Evolutionary conservation across 805 yeast species (phyloP), one percentile per base, ranked within the genome.

Genomic region (Nakazawaea wyomingensis): DNA sequence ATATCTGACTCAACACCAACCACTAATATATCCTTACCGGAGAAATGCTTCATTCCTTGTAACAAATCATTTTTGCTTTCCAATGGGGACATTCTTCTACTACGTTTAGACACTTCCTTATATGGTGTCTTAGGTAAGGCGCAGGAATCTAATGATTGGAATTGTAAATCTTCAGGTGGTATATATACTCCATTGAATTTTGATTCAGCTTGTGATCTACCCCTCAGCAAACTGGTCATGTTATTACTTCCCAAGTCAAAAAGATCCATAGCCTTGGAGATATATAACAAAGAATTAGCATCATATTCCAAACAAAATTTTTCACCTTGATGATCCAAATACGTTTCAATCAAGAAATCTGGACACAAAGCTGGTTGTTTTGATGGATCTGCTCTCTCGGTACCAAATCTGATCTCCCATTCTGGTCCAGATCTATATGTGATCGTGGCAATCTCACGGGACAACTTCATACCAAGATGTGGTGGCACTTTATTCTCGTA

Each of bases 371-470:
- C 96, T 3, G 96, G 96, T 11, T 83, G 76, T 48, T 69, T 71
- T 1, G 78, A 66, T 16, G 88, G 91, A 56, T 87, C 89, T 0
- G 95, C 83, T 47, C 97, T 70, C 53, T 84, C 87, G 44, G 95
- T 77, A 4, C 96, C 96, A 60, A 90, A 90, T 47, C 97, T 68
- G 48, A 80, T 78, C 60, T 90, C 97, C 97, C 97, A 90, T 62
- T 90, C 97, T 1, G 97, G 97, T 2, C 97, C 97, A 1, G 96
- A 86, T 52, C 97, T 71, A 61, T 90, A 90, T 0, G 96, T 88
- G 43, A 90, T 86, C 0, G 97, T 90, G 26, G 96, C 96, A 38
- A 90, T 87, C 60, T 88, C 96, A 49, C 97, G 72, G 1, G 96
- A 91, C 29, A 90, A 71, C 58, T 90, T 90, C 96, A 90, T 89